Percentiles rank a stretch among this genome's conserved stretches.
Conservation (phyloP, 2,329 filamentous ascomycete species). For the Trichoderma atroviride region DNA sequence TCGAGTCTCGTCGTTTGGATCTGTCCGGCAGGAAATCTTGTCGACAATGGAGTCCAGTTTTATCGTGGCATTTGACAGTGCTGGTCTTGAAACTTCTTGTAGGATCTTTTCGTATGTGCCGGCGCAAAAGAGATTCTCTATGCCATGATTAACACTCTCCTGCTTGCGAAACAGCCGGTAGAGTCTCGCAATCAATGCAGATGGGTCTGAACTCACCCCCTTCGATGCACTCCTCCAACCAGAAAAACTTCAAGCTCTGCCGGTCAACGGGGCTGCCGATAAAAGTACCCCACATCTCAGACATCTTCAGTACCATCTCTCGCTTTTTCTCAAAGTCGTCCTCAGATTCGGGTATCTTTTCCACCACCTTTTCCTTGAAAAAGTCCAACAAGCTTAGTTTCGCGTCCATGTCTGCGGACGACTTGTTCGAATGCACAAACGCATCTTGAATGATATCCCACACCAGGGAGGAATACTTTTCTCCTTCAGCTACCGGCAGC, state of each 20-base stretch:
- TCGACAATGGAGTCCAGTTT: constrained; percentile 52
- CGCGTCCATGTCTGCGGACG: constrained; percentile 51
- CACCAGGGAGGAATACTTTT: constrained; percentile 55
- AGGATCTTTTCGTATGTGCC: constrained; percentile 63
- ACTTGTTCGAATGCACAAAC: constrained; percentile 66
- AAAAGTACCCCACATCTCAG: constrained; percentile 71
- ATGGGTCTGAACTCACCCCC: constrained; percentile 52
- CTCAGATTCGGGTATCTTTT: constrained; percentile 51
- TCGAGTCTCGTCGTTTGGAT: constrained; percentile 41
- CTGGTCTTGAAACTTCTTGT: constrained; percentile 60
- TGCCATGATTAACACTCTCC: neutral
- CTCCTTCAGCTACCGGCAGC: constrained; percentile 51
- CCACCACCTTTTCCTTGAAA: constrained; percentile 49
- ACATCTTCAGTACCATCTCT: constrained; percentile 53
- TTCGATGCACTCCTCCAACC: constrained; percentile 77
- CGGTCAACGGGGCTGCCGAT: constrained; percentile 64
- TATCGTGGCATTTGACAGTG: constrained; percentile 57
- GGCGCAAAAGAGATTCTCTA: constrained; percentile 63
- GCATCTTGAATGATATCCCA: constrained; percentile 71
- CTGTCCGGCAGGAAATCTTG: constrained; percentile 43
- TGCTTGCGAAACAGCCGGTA: neutral
- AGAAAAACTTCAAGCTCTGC: constrained; percentile 76
- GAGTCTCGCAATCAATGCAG: neutral
- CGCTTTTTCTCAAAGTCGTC: constrained; percentile 46
- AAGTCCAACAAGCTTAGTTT: constrained; percentile 57